These are phyloP conservation scores for Hypoxylon crocopeplum DNA, from an alignment of 495 filamentous ascomycete genomes.

Conservation along the genomic window DNA sequence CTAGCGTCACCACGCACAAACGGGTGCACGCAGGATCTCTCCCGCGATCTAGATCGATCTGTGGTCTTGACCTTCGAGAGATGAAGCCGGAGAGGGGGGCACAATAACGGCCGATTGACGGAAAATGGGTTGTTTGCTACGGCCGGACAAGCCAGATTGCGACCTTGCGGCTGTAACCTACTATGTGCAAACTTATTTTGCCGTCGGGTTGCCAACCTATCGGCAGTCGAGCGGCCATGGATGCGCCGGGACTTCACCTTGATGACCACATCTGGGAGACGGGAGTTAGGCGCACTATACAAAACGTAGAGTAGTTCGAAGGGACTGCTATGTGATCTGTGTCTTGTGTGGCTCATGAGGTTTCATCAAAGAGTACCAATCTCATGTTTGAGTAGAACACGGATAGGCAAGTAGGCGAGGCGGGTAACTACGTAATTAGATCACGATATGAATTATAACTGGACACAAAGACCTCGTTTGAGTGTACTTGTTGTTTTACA, in stretches of 20 bases:
- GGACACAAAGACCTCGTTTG: not conserved
- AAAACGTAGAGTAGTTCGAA: too few species aligned
- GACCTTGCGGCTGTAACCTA: constrained; percentile 24
- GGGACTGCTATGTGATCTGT: too few species aligned
- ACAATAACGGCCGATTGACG: too few species aligned
- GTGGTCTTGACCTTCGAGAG: too few species aligned
- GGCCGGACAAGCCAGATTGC: constrained; percentile 6
- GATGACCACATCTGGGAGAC: too few species aligned
- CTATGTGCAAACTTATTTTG: constrained; percentile 7
- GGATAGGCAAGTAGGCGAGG: not conserved
- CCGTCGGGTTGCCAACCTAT: constrained; percentile 25
- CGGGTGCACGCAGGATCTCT: not conserved
- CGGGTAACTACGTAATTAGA: not conserved
- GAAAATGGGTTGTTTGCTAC: not conserved
- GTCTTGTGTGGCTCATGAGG: not conserved
- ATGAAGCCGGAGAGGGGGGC: too few species aligned
- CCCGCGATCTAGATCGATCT: not conserved
- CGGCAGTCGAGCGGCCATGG: constrained; percentile 8
- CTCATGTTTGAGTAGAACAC: not conserved
- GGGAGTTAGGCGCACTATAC: too few species aligned
- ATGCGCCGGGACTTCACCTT: not conserved
- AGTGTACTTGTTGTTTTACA: constrained; percentile 16
- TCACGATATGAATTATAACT: not conserved
- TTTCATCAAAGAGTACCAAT: constrained; percentile 12
- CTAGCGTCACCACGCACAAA: not conserved